Evolutionary conservation across 2,329 filamentous ascomycete genomes (phyloP).

Genomic region (Sarocladium oryzae): DNA sequence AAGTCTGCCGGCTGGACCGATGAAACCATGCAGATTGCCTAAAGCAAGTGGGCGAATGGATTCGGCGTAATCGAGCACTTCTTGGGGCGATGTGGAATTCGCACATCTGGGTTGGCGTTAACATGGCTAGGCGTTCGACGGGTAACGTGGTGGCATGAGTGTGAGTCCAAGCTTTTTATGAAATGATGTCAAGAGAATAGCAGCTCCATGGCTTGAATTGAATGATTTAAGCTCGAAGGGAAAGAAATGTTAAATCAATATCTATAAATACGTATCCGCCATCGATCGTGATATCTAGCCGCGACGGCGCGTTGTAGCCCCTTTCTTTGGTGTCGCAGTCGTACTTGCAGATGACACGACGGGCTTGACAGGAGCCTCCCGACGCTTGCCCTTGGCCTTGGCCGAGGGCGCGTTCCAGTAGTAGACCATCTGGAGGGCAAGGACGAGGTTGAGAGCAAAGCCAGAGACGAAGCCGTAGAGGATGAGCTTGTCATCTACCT

Average conservation of each 20-base stretch:
- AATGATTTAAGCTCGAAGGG: too few species aligned
- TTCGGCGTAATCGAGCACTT: too few species aligned
- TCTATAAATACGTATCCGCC: too few species aligned
- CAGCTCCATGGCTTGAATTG: too few species aligned
- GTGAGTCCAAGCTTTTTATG: too few species aligned
- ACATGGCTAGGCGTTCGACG: too few species aligned
- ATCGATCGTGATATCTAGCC: conserved; percentile 30
- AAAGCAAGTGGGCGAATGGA: neutral
- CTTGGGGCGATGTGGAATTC: too few species aligned
- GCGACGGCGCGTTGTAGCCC: conserved; percentile 37
- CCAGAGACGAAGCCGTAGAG: conserved; percentile 91
- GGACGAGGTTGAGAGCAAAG: conserved; percentile 79
- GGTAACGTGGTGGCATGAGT: too few species aligned
- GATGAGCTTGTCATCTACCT: conserved; percentile 95
- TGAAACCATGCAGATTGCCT: conserved; percentile 11
- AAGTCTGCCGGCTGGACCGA: conserved; percentile 19
- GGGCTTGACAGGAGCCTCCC: conserved; percentile 22
- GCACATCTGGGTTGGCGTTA: too few species aligned
- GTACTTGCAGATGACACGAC: conserved; percentile 22
- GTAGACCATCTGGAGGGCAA: conserved; percentile 87
- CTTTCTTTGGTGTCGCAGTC: conserved; percentile 29
- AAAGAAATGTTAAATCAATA: too few species aligned
- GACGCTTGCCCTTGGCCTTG: conserved; percentile 38
- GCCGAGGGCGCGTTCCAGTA: conserved; percentile 77
- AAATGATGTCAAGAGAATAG: too few species aligned